These are phyloP conservation scores for Boletus sensibilis DNA, from an alignment of 768 basidiomycete genomes.

Conservation along the genomic window DNA sequence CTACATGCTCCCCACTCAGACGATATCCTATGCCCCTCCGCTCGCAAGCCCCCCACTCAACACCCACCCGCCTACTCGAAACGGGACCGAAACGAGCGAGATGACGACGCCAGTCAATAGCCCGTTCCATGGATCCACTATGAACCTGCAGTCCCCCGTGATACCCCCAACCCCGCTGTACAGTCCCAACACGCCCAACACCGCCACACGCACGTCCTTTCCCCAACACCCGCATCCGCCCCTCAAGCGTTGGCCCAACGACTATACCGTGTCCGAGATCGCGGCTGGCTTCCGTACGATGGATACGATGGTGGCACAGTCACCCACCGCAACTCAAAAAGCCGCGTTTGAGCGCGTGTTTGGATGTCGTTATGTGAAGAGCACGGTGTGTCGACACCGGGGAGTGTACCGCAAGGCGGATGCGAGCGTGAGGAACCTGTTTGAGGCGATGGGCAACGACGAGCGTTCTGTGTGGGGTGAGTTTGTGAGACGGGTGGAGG, in stretches of 20 bases:
- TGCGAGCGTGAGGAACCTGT: constrained; percentile 45
- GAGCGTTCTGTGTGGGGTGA: constrained; percentile 68
- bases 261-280: constrained; percentile 68
- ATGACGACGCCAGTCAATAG: constrained; percentile 11
- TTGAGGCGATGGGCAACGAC: constrained; percentile 50
- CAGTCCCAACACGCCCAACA: constrained; percentile 22
- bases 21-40: constrained; percentile 26
- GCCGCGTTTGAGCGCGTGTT: constrained; percentile 69
- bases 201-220: constrained; percentile 31
- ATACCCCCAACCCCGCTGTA: constrained; percentile 22
- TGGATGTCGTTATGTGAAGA: constrained; percentile 69
- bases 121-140: constrained; percentile 13
- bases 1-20: constrained; percentile 30
- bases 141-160: constrained; percentile 21
- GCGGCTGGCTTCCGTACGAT: constrained; percentile 57
- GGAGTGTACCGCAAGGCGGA: constrained; percentile 64
- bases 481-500: constrained; percentile 63
- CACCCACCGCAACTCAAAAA: constrained; percentile 56
- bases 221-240: constrained; percentile 62
- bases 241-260: constrained; percentile 74
- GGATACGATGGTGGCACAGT: constrained; percentile 36
- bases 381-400: constrained; percentile 70
- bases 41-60: constrained; percentile 20
- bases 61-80: constrained; percentile 11
- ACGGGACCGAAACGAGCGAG: constrained; percentile 18